phyloP scores from a whole-genome alignment of 345 rosid genomes.

The Fremontodendron californicum region DNA sequence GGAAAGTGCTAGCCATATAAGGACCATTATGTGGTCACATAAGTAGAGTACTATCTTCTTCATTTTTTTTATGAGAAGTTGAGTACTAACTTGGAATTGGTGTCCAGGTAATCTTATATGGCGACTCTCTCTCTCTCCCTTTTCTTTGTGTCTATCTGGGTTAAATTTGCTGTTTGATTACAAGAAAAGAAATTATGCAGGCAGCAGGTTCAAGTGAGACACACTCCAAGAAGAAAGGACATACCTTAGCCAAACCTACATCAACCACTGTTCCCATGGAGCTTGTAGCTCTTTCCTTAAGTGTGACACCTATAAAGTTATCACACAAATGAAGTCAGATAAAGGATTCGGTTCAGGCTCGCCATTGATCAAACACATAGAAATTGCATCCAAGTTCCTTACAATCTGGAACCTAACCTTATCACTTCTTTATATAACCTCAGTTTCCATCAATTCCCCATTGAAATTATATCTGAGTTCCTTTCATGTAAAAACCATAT shows the following conservation, averaged over 20 bases:
- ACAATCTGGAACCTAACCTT: not conserved
- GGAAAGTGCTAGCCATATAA: not conserved
- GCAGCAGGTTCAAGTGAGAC: not conserved
- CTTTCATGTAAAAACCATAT: not conserved
- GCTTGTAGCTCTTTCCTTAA: constrained; percentile 48
- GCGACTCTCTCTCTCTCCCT: too few relatives aligned
- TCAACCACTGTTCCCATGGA: constrained; percentile 59
- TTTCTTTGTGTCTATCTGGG: not conserved
- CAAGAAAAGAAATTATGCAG: not conserved
- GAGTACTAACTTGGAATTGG: not conserved
- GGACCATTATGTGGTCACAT: not conserved
- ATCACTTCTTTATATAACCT: not conserved
- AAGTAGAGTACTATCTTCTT: not conserved
- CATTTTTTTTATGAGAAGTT: not conserved
- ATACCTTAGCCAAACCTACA: constrained; percentile 87
- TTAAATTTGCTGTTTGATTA: not conserved
- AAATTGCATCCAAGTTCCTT: not conserved
- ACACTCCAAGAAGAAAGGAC: not conserved
- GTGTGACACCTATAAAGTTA: constrained; percentile 60
- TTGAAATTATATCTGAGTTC: not conserved
- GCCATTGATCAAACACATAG: not conserved
- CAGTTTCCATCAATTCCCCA: not conserved
- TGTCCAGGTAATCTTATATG: not conserved
- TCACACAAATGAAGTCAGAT: constrained; percentile 10
- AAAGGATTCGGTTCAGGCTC: not conserved